These are phyloP conservation scores for Scutellaria galericulata DNA, from an alignment of 257 asterid species.

Conservation along the genomic window DNA sequence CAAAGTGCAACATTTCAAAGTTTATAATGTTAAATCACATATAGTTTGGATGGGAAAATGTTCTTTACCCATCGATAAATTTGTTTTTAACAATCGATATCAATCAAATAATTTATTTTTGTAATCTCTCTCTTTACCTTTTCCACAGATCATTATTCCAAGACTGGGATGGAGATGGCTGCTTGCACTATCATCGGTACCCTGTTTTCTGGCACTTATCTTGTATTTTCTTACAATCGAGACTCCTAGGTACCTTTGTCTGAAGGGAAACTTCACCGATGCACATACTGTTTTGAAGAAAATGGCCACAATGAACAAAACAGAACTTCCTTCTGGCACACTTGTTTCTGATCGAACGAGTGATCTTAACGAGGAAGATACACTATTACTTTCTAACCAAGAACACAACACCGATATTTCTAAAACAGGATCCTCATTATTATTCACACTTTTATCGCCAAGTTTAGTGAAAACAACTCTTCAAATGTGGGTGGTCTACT, in stretches of 20 bases:
- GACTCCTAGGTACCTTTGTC: slow-evolving; percentile 71
- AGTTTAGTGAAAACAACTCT: slow-evolving; percentile 57
- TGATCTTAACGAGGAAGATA: slow-evolving; percentile 38
- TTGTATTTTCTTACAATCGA: slow-evolving; percentile 61
- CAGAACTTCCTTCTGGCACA: slow-evolving; percentile 59
- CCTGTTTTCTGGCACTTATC: slow-evolving; percentile 60
- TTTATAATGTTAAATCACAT: too few species aligned
- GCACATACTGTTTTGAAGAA: slow-evolving; percentile 54
- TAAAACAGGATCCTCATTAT: slow-evolving; percentile 45
- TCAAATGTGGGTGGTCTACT: slow-evolving; percentile 59
- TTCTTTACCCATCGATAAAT: too few species aligned
- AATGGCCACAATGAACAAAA: slow-evolving; percentile 54
- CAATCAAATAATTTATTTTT: too few species aligned
- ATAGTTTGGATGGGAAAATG: too few species aligned
- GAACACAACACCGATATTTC: slow-evolving; percentile 16
- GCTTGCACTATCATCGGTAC: slow-evolving; percentile 68
- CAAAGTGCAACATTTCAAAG: too few species aligned
- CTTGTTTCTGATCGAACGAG: slow-evolving; percentile 50
- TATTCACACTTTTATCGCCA: slow-evolving; percentile 51
- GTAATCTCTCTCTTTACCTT: background rate
- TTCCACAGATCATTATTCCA: slow-evolving; percentile 65
- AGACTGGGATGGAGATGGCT: slow-evolving; percentile 84
- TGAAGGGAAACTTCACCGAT: slow-evolving; percentile 52
- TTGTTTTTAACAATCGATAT: background rate
- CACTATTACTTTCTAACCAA: slow-evolving; percentile 40